These are phyloP conservation scores for Umbelopsis sp. DNA, from an alignment of 371 early-diverging fungal species.

Conservation along the genomic window DNA sequence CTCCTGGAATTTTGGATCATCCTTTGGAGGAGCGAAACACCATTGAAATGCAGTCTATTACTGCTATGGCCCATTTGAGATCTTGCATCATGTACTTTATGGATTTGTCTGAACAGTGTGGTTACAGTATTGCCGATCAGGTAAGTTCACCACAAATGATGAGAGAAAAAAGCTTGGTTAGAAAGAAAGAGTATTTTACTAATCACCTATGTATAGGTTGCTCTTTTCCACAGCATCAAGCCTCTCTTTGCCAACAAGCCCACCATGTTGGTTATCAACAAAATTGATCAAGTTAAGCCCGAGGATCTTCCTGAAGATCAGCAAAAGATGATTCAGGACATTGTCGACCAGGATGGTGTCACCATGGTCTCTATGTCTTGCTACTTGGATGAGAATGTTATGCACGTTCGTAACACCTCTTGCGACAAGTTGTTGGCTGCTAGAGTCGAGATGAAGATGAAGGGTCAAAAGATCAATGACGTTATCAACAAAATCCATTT, in stretches of 20 bases:
- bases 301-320: conserved; percentile 84
- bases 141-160: conserved; percentile 24
- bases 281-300: conserved; percentile 91
- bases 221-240: conserved; percentile 95
- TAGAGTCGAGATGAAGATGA: conserved; percentile 96
- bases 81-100: conserved; percentile 99
- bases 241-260: conserved; percentile 99
- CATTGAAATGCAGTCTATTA: conserved; percentile 99
- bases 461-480: conserved; percentile 87
- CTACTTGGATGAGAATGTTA: conserved; percentile 94
- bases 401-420: conserved; percentile 92
- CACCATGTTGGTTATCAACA: conserved; percentile 95
- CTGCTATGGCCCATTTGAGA: conserved; percentile 99
- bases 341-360: conserved; percentile 71
- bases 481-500: conserved; percentile 96
- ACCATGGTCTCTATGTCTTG: conserved; percentile 86
- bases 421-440: conserved; percentile 93
- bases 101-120: conserved; percentile 99
- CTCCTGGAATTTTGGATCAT: conserved; percentile 99
- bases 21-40: conserved; percentile 99
- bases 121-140: conserved; percentile 97
- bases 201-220: conserved; percentile 44
- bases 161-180: too few relatives aligned
- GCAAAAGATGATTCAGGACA: conserved; percentile 72
- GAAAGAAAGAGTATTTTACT: too few relatives aligned